A percentile compares a stretch with the other conserved stretches of the same genome.
Evolutionary conservation across 305 asterid genomes (phyloP).

Genomic region (Solanum hybrid): DNA sequence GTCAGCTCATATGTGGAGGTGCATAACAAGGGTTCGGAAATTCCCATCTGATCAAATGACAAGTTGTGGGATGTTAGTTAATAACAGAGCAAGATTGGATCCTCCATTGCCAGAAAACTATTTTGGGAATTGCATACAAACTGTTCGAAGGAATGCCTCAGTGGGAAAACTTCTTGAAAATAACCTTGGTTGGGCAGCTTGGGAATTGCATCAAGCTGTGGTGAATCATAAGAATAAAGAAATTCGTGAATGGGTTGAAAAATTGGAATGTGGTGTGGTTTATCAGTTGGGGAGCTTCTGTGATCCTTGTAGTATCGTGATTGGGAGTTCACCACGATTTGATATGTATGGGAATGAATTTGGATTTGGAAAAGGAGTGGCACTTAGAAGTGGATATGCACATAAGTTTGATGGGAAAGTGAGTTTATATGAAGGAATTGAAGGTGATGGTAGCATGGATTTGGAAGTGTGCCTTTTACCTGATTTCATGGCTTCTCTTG

Average conservation of each 20-base stretch:
- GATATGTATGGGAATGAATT: constrained; percentile 26
- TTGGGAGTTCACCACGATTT: constrained; percentile 27
- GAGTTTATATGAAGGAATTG: constrained; percentile 16
- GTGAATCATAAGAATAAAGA: constrained; percentile 7
- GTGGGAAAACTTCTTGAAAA: constrained; percentile 12
- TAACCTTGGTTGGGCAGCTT: constrained; percentile 26
- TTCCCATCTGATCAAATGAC: constrained; percentile 7
- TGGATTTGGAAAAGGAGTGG: constrained; percentile 28
- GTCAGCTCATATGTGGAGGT: constrained; percentile 29
- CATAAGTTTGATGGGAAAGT: constrained; percentile 26
- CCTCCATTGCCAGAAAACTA: constrained; percentile 21
- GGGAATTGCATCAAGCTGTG: constrained; percentile 19
- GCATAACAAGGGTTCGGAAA: constrained; percentile 12
- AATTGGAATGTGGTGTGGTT: constrained; percentile 3
- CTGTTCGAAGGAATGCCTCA: constrained; percentile 9
- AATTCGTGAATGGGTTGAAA: constrained; percentile 13
- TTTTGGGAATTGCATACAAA: constrained; percentile 20
- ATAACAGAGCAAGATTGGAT: constrained; percentile 19
- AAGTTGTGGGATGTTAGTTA: constrained; percentile 10
- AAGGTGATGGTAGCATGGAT: constrained; percentile 29
- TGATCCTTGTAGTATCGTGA: constrained; percentile 9
- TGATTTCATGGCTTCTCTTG: constrained; percentile 20
- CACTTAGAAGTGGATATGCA: constrained; percentile 23
- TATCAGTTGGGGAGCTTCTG: not conserved
- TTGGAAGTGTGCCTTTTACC: constrained; percentile 22